These are phyloP conservation scores for Penicillium janthinellum DNA, from an alignment of 2,329 filamentous ascomycete genomes.

Conservation along the genomic window DNA sequence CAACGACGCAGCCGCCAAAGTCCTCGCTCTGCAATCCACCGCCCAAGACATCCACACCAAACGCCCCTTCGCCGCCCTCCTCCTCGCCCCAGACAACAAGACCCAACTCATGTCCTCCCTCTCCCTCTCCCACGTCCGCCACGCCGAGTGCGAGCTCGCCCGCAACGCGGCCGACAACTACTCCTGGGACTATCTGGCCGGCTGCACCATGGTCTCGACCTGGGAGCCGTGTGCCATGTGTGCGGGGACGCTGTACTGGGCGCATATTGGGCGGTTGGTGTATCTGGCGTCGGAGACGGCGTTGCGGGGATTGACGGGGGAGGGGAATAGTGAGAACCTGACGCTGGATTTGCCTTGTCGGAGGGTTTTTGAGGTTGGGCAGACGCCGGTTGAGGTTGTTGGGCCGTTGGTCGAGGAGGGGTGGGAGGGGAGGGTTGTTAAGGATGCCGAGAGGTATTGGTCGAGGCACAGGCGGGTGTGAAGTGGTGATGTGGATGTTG, in stretches of 20 bases:
- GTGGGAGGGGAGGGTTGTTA: conserved; percentile 49
- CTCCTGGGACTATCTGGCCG: conserved; percentile 51
- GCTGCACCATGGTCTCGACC: conserved; percentile 54
- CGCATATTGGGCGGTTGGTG: conserved; percentile 55
- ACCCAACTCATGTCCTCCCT: conserved; percentile 53
- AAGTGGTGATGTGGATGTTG: not conserved
- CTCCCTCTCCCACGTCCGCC: conserved; percentile 56
- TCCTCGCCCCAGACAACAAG: conserved; percentile 54
- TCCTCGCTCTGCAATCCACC: conserved; percentile 47
- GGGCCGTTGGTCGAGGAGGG: conserved; percentile 45
- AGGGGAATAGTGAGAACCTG: conserved; percentile 55
- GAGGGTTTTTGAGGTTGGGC: conserved; percentile 50
- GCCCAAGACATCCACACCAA: conserved; percentile 49
- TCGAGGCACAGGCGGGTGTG: not conserved
- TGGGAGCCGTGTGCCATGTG: conserved; percentile 62
- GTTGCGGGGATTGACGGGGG: conserved; percentile 49
- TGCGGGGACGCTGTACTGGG: conserved; percentile 53
- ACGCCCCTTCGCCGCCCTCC: conserved; percentile 53
- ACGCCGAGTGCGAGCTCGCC: conserved; percentile 55
- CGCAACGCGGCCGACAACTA: conserved; percentile 54
- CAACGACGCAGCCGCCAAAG: conserved; percentile 41
- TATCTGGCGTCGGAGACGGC: conserved; percentile 55
- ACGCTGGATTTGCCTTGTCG: conserved; percentile 55
- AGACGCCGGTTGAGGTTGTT: conserved; percentile 54
- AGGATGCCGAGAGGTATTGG: conserved; percentile 53